phyloP scores from a whole-genome alignment of 768 basidiomycete genomes.

The Kwoniella shandongensis region DNA sequence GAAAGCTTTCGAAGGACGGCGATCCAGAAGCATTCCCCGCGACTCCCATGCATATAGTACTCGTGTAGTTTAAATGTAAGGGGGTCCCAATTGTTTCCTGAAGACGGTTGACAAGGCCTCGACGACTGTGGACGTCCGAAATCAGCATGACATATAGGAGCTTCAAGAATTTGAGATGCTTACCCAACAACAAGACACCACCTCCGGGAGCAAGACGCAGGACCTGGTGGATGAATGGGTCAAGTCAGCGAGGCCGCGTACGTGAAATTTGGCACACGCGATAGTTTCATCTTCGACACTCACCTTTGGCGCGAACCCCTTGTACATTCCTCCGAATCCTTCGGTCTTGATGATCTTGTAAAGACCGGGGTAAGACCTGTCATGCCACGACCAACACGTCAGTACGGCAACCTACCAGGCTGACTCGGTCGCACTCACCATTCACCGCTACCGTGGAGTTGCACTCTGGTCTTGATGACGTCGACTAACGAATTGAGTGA shows the following conservation, averaged over 20 bases:
- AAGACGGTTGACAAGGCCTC: slow-evolving; percentile 51
- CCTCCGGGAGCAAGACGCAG: slow-evolving; percentile 92
- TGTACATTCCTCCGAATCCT: slow-evolving; percentile 56
- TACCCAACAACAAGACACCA: slow-evolving; percentile 79
- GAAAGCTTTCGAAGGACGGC: no score
- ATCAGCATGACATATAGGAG: no score
- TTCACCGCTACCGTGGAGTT: slow-evolving; percentile 56
- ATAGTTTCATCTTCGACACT: background rate
- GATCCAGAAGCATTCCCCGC: background rate
- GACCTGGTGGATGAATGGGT: slow-evolving; percentile 14
- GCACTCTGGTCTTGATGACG: slow-evolving; percentile 94
- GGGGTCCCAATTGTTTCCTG: slow-evolving; percentile 50
- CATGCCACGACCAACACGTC: slow-evolving; percentile 64
- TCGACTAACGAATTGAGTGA: slow-evolving; percentile 56
- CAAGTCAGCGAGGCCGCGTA: background rate
- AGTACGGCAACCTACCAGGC: slow-evolving; percentile 36
- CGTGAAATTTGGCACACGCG: background rate
- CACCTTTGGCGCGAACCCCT: slow-evolving; percentile 88
- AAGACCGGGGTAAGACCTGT: slow-evolving; percentile 87
- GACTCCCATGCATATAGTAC: background rate
- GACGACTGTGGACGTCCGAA: slow-evolving; percentile 42
- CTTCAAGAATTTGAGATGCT: slow-evolving; percentile 19
- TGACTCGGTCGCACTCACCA: slow-evolving; percentile 19
- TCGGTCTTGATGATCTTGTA: slow-evolving; percentile 53
- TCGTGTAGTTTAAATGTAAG: slow-evolving; percentile 32